Percentiles rank a stretch among this genome's conserved stretches.
Conservation (phyloP, 2,329 filamentous ascomycete genomes). For the Annulohypoxylon truncatum region DNA sequence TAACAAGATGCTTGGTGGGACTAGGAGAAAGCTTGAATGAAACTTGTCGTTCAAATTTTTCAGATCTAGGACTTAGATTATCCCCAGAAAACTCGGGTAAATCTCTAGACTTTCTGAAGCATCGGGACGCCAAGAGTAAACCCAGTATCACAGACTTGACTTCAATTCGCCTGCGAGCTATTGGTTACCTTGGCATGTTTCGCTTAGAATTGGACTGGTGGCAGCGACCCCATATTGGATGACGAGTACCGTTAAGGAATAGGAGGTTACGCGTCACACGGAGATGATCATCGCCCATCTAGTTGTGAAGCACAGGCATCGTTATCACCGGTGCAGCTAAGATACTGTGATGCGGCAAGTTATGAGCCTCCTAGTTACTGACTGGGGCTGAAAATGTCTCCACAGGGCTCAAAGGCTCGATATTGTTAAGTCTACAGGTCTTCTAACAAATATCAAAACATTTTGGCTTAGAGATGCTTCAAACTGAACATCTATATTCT, state of each 20-base stretch:
- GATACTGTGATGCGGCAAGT: not conserved
- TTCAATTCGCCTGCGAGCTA: slow-evolving; percentile 15
- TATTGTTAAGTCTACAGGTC: slow-evolving; percentile 17
- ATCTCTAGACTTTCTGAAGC: slow-evolving; percentile 1
- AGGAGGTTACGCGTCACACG: slow-evolving; percentile 27
- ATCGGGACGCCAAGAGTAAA: slow-evolving; percentile 23
- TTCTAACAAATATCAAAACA: slow-evolving; percentile 13
- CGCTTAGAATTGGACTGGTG: slow-evolving; percentile 26
- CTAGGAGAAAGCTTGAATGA: slow-evolving; percentile 1
- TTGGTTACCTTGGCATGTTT: slow-evolving; percentile 39
- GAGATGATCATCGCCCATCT: slow-evolving; percentile 21
- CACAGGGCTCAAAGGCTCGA: slow-evolving; percentile 23
- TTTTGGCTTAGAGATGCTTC: slow-evolving; percentile 13
- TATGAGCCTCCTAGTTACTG: slow-evolving; percentile 14
- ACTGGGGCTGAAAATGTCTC: slow-evolving; percentile 12
- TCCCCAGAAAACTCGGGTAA: not conserved
- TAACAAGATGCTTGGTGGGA: not conserved
- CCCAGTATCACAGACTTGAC: slow-evolving; percentile 8
- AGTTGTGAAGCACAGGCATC: slow-evolving; percentile 6
- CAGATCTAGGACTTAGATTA: not conserved
- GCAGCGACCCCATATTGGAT: slow-evolving; percentile 14
- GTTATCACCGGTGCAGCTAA: not conserved
- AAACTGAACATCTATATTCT: slow-evolving; percentile 1
- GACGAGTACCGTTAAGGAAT: slow-evolving; percentile 3
- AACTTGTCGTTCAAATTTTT: not conserved